A percentile compares a stretch with the other conserved stretches of the same genome.
phyloP scores from a whole-genome alignment of 345 rosid species.

The Populus nigra region DNA sequence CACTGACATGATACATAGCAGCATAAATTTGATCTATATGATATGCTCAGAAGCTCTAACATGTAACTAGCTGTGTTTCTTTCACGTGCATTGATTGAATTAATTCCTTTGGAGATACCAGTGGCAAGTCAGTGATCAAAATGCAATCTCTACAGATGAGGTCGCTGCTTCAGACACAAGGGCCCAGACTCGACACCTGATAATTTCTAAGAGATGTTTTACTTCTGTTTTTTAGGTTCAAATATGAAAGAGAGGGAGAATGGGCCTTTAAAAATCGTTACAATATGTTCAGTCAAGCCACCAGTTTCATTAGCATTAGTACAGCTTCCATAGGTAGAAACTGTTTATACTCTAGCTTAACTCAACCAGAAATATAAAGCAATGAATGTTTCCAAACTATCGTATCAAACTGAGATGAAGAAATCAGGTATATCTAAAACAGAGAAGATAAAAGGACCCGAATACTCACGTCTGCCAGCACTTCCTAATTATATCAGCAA shows the following conservation, averaged over 20 bases:
- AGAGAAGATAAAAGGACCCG: neutral
- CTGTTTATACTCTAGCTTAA: neutral
- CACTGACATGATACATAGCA: neutral
- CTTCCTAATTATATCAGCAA: conserved; percentile 70
- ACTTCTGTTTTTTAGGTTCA: neutral
- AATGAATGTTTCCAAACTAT: neutral
- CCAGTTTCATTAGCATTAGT: neutral
- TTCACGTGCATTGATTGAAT: no score
- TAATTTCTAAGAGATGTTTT: no score
- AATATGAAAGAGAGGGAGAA: neutral
- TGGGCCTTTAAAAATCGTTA: neutral
- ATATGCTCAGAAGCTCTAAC: no score
- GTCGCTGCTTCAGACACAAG: neutral
- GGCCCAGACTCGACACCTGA: neutral
- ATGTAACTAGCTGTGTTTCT: no score
- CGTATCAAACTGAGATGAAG: neutral
- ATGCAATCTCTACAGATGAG: neutral
- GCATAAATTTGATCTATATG: no score
- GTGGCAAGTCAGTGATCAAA: no score
- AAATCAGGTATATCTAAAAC: neutral
- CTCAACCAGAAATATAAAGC: conserved; percentile 1
- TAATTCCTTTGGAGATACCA: no score
- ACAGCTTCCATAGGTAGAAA: neutral
- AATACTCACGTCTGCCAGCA: conserved; percentile 93
- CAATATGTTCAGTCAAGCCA: neutral